Conservation (phyloP, 1,284 basidiomycete genomes). For the Cerioporus squamosus region DNA sequence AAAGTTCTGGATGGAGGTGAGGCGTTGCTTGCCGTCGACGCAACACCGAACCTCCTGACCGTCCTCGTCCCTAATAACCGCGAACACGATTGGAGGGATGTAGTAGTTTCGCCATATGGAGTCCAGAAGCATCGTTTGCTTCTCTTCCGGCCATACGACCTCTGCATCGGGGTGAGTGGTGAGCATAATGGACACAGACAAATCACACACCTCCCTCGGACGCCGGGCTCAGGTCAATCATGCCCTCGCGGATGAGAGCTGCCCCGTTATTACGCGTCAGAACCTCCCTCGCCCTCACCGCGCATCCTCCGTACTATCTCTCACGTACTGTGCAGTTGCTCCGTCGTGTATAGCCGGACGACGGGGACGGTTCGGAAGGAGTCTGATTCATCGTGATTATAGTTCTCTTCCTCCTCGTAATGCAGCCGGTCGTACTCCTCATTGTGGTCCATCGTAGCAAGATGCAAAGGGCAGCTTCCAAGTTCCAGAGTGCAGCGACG, state of each 20-base stretch:
- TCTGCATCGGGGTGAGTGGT: constrained; percentile 43
- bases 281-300: background rate
- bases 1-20: constrained; percentile 75
- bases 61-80: constrained; percentile 55
- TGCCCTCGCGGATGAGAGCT: constrained; percentile 67
- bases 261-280: background rate
- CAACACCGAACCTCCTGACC: constrained; percentile 61
- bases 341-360: constrained; percentile 44
- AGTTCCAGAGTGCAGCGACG: background rate
- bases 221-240: constrained; percentile 65
- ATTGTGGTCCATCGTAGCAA: constrained; percentile 11
- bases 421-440: constrained; percentile 56
- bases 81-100: constrained; percentile 76
- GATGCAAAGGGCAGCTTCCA: no score
- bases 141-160: constrained; percentile 72
- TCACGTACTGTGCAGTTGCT: constrained; percentile 56
- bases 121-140: constrained; percentile 74
- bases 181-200: background rate
- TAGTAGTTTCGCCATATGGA: constrained; percentile 77
- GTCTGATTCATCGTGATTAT: constrained; percentile 46
- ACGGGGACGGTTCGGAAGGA: constrained; percentile 45
- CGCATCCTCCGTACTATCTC: background rate
- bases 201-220: constrained; percentile 64
- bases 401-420: constrained; percentile 42
- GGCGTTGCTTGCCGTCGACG: constrained; percentile 77